phyloP scores from a whole-genome alignment of 768 basidiomycete species.

The Mrakia gelida region DNA sequence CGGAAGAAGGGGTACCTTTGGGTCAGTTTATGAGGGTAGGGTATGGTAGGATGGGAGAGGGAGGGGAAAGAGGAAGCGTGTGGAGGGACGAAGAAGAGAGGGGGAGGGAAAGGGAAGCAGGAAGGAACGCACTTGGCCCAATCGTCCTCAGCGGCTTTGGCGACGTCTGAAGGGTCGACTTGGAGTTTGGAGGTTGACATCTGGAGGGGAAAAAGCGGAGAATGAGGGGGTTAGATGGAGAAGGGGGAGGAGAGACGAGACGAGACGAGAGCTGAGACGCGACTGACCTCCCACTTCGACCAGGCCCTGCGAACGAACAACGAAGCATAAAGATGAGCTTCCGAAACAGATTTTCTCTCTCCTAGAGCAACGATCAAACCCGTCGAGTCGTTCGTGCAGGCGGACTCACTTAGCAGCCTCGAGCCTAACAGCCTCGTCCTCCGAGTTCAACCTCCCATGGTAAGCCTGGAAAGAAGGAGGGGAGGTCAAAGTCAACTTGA shows the following conservation, averaged over 20 bases:
- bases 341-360: too few relatives aligned
- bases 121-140: conserved; percentile 62
- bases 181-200: conserved; percentile 75
- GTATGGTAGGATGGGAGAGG: not conserved
- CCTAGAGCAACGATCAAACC: too few relatives aligned
- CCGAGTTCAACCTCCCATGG: conserved; percentile 68
- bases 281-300: conserved; percentile 77
- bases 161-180: conserved; percentile 64
- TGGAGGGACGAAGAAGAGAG: not conserved
- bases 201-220: conserved; percentile 42
- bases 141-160: conserved; percentile 63
- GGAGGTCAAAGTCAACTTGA: too few relatives aligned
- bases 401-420: conserved; percentile 56
- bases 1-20: not conserved
- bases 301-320: conserved; percentile 52
- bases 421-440: conserved; percentile 61
- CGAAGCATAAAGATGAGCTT: not conserved
- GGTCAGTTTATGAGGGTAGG: not conserved
- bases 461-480: conserved; percentile 54
- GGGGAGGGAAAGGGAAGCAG: not conserved
- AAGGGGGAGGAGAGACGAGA: not conserved
- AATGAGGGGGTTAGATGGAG: not conserved
- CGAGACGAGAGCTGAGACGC: not conserved
- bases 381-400: too few relatives aligned
- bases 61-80: not conserved